Percentiles rank a stretch among this genome's conserved stretches.
These are phyloP conservation scores for Venturia effusa DNA, from an alignment of 2,329 filamentous ascomycete genomes.

Conservation along the genomic window DNA sequence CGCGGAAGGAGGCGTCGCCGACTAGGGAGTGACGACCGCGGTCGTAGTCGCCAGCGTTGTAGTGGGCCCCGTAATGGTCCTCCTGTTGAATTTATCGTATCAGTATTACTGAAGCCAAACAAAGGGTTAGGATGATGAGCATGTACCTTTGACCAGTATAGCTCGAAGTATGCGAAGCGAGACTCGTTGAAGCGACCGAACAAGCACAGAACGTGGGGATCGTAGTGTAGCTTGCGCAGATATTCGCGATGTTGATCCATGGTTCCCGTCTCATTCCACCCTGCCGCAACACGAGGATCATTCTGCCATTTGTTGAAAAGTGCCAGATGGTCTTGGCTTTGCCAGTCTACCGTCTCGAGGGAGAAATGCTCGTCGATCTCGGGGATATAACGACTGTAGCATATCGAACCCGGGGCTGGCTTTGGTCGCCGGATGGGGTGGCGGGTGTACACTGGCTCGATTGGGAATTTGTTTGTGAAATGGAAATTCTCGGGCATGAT, in stretches of 20 bases:
- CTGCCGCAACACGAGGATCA: conserved; percentile 67
- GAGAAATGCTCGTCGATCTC: conserved; percentile 67
- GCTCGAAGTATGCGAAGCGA: conserved; percentile 67
- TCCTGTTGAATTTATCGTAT: conserved; percentile 28
- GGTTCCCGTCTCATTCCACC: conserved; percentile 71
- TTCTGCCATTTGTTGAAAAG: conserved; percentile 77
- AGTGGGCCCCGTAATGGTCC: conserved; percentile 50
- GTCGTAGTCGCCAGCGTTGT: conserved; percentile 44
- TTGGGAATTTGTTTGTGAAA: conserved; percentile 38
- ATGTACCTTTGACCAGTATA: conserved; percentile 57
- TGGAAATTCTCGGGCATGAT: conserved; percentile 21
- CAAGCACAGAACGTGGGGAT: conserved; percentile 61
- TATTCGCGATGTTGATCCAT: conserved; percentile 65
- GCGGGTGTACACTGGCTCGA: conserved; percentile 45
- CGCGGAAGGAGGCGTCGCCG: conserved; percentile 44
- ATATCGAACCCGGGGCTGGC: conserved; percentile 55
- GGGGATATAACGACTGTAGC: conserved; percentile 71
- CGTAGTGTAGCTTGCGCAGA: conserved; percentile 54
- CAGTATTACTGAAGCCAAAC: not conserved
- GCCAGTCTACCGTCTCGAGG: conserved; percentile 62
- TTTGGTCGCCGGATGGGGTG: conserved; percentile 65
- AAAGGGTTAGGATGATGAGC: not conserved
- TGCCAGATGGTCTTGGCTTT: conserved; percentile 50
- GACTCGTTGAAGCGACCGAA: conserved; percentile 61
- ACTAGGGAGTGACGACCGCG: conserved; percentile 51